A percentile compares a stretch with the other conserved stretches of the same genome.
phyloP scores from a whole-genome alignment of 106 monocot species.

The Dendrobium nobile region DNA sequence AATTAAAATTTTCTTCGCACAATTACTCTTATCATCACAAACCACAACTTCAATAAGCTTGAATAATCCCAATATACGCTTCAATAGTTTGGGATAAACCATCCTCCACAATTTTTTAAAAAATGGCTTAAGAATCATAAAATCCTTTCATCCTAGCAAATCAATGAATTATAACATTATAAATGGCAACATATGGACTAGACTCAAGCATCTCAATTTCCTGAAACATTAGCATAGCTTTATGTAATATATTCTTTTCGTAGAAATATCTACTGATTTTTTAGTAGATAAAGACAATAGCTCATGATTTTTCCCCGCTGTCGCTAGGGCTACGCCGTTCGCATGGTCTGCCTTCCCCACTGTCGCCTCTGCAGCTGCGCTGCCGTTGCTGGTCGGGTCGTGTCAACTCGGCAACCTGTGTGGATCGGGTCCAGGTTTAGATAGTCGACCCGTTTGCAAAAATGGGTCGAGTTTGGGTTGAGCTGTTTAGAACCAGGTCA shows the following conservation, averaged over 20 bases:
- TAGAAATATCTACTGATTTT: conserved; percentile 40
- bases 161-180: conserved; percentile 55
- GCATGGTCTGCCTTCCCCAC: no score
- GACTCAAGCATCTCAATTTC: conserved; percentile 43
- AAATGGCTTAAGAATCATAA: conserved; percentile 19
- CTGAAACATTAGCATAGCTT: conserved; percentile 27
- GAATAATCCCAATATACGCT: conserved; percentile 62
- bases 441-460: no score
- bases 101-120: conserved; percentile 37
- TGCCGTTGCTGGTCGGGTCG: no score
- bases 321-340: no score
- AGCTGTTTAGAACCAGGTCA: no score
- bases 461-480: no score
- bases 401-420: no score
- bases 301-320: conserved; percentile 19
- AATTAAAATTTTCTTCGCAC: conserved; percentile 56
- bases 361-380: no score
- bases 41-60: conserved; percentile 44
- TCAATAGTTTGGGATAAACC: conserved; percentile 38
- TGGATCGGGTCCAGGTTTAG: no score
- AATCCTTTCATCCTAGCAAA: conserved; percentile 46
- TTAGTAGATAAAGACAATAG: conserved; percentile 30
- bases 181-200: conserved; percentile 26
- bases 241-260: conserved; percentile 28
- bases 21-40: conserved; percentile 64